These are phyloP conservation scores for Suhomyces sp. DNA, from an alignment of 805 yeast genomes.

Conservation along the genomic window DNA sequence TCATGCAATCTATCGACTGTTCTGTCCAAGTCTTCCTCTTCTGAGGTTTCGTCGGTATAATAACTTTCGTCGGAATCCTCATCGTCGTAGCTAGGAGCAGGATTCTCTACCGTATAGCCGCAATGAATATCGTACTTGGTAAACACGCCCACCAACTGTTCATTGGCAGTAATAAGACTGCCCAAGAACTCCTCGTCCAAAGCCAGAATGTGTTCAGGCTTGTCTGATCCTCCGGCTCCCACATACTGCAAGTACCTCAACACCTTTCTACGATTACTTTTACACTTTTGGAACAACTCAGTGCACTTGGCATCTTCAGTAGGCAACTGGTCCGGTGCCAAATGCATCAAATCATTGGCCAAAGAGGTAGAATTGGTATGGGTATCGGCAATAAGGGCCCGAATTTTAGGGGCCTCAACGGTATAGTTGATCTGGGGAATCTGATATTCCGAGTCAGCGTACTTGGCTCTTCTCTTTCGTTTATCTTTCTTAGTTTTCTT, in stretches of 20 bases:
- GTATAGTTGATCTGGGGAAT: slow-evolving; percentile 68
- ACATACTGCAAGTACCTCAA: slow-evolving; percentile 80
- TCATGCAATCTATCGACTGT: slow-evolving; percentile 6
- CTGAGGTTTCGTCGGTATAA: slow-evolving; percentile 35
- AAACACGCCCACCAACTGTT: slow-evolving; percentile 75
- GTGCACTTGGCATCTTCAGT: slow-evolving; percentile 61
- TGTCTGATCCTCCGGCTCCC: slow-evolving; percentile 44
- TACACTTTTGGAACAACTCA: slow-evolving; percentile 70
- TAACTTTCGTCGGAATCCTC: slow-evolving; percentile 28
- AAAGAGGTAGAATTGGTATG: slow-evolving; percentile 71
- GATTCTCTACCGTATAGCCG: slow-evolving; percentile 41
- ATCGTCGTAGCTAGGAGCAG: slow-evolving; percentile 31
- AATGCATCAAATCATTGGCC: slow-evolving; percentile 44
- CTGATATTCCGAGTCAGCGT: slow-evolving; percentile 49
- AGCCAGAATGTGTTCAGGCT: slow-evolving; percentile 24
- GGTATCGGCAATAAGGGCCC: slow-evolving; percentile 67
- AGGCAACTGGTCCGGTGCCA: slow-evolving; percentile 51
- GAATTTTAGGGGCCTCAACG: slow-evolving; percentile 72
- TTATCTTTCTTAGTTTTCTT: slow-evolving; percentile 9
- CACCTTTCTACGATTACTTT: slow-evolving; percentile 71
- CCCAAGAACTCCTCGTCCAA: slow-evolving; percentile 81
- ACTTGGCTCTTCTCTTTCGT: slow-evolving; percentile 16
- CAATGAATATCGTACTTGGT: slow-evolving; percentile 60
- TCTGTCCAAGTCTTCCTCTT: slow-evolving; percentile 26
- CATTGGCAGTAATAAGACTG: slow-evolving; percentile 84